Conservation (phyloP, 805 yeast species). For the Candida rishiriensis region DNA sequence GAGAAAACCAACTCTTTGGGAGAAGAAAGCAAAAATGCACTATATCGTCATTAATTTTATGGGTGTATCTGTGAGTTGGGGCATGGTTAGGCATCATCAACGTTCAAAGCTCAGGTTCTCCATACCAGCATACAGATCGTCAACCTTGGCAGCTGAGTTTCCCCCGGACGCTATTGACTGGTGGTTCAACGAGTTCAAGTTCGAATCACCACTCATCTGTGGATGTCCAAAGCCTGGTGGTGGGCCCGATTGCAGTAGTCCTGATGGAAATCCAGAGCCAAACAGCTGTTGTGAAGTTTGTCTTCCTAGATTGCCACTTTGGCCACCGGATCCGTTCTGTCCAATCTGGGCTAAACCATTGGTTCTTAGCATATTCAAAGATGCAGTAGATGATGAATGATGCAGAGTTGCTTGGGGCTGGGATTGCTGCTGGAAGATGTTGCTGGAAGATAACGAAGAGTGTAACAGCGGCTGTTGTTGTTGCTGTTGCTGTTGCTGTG, state of each 20-base stretch:
- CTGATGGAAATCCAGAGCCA: slow-evolving; percentile 11
- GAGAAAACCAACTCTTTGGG: too few species aligned
- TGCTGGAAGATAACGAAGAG: background rate
- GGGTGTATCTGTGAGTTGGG: too few species aligned
- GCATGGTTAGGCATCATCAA: slow-evolving; percentile 4
- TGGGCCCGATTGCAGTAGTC: slow-evolving; percentile 5
- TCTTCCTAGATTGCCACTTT: slow-evolving; percentile 11
- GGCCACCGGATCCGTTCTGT: slow-evolving; percentile 1
- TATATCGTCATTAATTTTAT: too few species aligned
- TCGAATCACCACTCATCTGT: slow-evolving; percentile 28
- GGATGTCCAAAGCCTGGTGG: slow-evolving; percentile 19
- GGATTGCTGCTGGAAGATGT: slow-evolving; percentile 3
- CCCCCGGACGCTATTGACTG: slow-evolving; percentile 25
- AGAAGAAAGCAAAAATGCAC: too few species aligned
- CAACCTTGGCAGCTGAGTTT: slow-evolving; percentile 15
- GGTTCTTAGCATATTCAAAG: slow-evolving; percentile 25
- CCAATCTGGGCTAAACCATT: slow-evolving; percentile 20
- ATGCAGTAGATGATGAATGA: slow-evolving; percentile 29
- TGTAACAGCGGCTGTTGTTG: slow-evolving; percentile 17
- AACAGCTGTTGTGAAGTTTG: slow-evolving; percentile 16
- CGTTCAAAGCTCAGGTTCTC: slow-evolving; percentile 26
- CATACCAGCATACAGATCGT: slow-evolving; percentile 26
- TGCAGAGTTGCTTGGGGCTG: slow-evolving; percentile 17
- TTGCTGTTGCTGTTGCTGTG: slow-evolving; percentile 17
- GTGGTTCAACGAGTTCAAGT: slow-evolving; percentile 7